Conservation (phyloP, 2,329 filamentous ascomycete genomes). For the Iodosphaeria phyllophila region DNA sequence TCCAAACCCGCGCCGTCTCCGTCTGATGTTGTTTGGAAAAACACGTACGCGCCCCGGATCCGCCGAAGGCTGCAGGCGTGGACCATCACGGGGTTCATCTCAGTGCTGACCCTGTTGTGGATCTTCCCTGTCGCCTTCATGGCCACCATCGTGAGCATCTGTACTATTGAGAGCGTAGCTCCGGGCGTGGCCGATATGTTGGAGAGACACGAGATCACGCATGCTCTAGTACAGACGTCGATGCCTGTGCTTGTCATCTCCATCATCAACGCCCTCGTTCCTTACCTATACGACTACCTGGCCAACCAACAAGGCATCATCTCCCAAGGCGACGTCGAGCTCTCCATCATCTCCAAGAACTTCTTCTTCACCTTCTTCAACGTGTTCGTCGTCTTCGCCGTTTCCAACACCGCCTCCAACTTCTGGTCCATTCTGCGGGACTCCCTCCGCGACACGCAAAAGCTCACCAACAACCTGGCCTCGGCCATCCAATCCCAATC, state of each 20-base stretch:
- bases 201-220: slow-evolving; percentile 45
- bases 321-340: slow-evolving; percentile 81
- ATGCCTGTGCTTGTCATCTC: slow-evolving; percentile 74
- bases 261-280: slow-evolving; percentile 73
- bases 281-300: slow-evolving; percentile 86
- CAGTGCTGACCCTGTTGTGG: slow-evolving; percentile 74
- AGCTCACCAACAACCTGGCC: slow-evolving; percentile 60
- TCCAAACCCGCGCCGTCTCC: slow-evolving; percentile 78
- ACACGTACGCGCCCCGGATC: slow-evolving; percentile 67
- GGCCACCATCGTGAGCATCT: slow-evolving; percentile 62
- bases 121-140: slow-evolving; percentile 64
- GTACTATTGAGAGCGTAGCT: slow-evolving; percentile 56
- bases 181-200: slow-evolving; percentile 53
- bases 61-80: slow-evolving; percentile 63
- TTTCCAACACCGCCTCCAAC: slow-evolving; percentile 63
- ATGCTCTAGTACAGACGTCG: slow-evolving; percentile 70
- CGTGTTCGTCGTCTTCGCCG: slow-evolving; percentile 86
- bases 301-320: slow-evolving; percentile 88
- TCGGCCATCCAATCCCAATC: slow-evolving; percentile 54
- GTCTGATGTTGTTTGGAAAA: slow-evolving; percentile 84
- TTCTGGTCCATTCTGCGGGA: slow-evolving; percentile 57
- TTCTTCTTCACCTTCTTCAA: slow-evolving; percentile 99
- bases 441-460: slow-evolving; percentile 59
- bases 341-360: slow-evolving; percentile 93
- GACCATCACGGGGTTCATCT: slow-evolving; percentile 69